Evolutionary conservation across 768 basidiomycete genomes (phyloP).

Genomic region (Cyathus striatus): DNA sequence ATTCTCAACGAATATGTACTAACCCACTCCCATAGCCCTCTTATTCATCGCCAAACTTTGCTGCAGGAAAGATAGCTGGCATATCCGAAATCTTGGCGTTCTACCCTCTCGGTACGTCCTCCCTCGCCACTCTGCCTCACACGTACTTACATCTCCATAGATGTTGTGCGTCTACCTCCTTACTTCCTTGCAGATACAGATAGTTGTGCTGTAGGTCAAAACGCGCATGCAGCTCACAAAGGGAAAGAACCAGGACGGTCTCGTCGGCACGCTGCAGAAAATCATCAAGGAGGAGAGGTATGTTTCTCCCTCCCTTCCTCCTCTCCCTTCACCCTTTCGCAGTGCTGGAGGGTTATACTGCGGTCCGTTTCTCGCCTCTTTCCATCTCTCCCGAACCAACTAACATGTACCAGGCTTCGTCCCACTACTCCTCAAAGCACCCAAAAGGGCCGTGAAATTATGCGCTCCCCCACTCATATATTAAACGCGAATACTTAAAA

Average conservation of each 20-base stretch:
- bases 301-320: slow-evolving; percentile 14
- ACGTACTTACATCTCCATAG: slow-evolving; percentile 26
- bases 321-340: no score
- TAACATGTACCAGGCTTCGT: no score
- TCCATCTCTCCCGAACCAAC: no score
- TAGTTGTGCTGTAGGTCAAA: slow-evolving; percentile 67
- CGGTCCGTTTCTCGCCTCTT: no score
- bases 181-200: not conserved
- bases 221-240: slow-evolving; percentile 97
- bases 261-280: slow-evolving; percentile 76
- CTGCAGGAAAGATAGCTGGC: slow-evolving; percentile 95
- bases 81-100: slow-evolving; percentile 80
- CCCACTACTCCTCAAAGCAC: slow-evolving; percentile 94
- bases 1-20: not conserved
- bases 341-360: slow-evolving; percentile 85
- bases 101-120: slow-evolving; percentile 76
- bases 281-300: slow-evolving; percentile 94
- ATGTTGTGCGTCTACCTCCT: slow-evolving; percentile 66
- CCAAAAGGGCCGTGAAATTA: slow-evolving; percentile 98
- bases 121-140: not conserved
- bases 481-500: not conserved
- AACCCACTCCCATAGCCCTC: slow-evolving; percentile 44
- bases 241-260: slow-evolving; percentile 68
- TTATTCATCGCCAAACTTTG: slow-evolving; percentile 88
- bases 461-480: slow-evolving; percentile 24